phyloP scores from a whole-genome alignment of 116 monocot species.

The Posidonia oceanica region DNA sequence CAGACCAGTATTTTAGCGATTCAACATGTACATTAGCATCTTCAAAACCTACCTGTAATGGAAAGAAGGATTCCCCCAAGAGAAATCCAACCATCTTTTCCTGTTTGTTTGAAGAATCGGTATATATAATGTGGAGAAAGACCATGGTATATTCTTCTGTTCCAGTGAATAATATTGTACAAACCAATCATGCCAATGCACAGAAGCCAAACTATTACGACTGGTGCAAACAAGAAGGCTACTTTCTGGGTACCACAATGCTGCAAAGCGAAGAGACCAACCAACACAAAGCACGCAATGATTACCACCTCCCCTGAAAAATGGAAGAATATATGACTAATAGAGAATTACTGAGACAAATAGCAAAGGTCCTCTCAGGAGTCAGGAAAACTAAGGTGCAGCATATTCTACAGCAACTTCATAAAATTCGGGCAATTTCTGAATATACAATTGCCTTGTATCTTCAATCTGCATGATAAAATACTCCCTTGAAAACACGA shows the following conservation, averaged over 20 bases:
- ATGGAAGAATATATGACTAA: background rate
- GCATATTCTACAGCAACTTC: background rate
- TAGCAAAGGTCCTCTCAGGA: background rate
- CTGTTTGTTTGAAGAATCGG: conserved; percentile 82
- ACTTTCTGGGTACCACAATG: conserved; percentile 85
- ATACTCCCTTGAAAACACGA: too few species aligned
- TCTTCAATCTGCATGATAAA: too few species aligned
- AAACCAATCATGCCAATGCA: conserved; percentile 75
- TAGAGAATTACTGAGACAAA: background rate
- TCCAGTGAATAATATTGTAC: conserved; percentile 84
- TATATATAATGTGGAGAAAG: conserved; percentile 89
- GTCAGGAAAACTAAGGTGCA: background rate
- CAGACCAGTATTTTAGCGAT: background rate
- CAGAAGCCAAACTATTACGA: conserved; percentile 72
- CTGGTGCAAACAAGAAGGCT: conserved; percentile 78
- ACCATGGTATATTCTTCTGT: conserved; percentile 65
- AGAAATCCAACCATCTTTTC: conserved; percentile 91
- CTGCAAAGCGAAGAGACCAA: conserved; percentile 84
- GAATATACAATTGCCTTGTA: too few species aligned
- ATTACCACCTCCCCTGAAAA: conserved; percentile 83
- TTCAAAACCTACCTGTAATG: conserved; percentile 54
- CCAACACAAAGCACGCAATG: conserved; percentile 72
- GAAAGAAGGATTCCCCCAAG: conserved; percentile 89
- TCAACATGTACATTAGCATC: background rate
- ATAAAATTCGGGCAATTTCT: too few species aligned